Evolutionary conservation across 805 yeast species (phyloP), one percentile per base, ranked within the genome.

Genomic region (Isabelozyma pseudorhagii): DNA sequence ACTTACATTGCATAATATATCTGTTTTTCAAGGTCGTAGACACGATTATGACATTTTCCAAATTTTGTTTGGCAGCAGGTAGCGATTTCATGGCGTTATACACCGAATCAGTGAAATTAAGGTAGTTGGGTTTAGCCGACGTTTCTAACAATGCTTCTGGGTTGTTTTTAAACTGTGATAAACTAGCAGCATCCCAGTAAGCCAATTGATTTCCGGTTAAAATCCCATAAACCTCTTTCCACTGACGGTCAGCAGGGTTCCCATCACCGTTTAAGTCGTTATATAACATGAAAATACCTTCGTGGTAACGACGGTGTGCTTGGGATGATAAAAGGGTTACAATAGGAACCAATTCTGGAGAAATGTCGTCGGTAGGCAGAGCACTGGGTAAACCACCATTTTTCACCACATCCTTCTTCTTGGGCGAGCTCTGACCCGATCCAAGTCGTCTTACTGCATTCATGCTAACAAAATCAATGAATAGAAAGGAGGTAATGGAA

Each of bases 191-290:
- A 63, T 91, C 91, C 97, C 98, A 94, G 53, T 89, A 81, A 0
- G 97, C 96, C 52, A 94, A 72, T 60, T 93, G 96, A 50, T 89
- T 89, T 17, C 99, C 99, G 4, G 89, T 83, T 40, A 94, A 73
- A 13, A 89, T 89, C 42, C 96, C 98, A 65, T 88, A 94, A 21
- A 92, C 97, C 69, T 94, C 97, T 48, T 79, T 77, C 99, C 99
- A 94, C 59, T 79, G 78, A 43, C 97, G 76, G 45, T 85, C 88
- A 0, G 86, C 84, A 0, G 97, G 92, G 49, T 84, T 80, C 8
- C 99, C 99, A 56, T 93, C 97, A 25, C 88, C 81, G 60, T 84
- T 83, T 57, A 88, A 71, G 57, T 87, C 93, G 57, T 84, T 83
- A 52, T 87, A 72, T 8, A 88, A 67, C 86, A 87, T 81, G 60